phyloP scores from a whole-genome alignment of 768 basidiomycete species.

The Kwoniella europaea region DNA sequence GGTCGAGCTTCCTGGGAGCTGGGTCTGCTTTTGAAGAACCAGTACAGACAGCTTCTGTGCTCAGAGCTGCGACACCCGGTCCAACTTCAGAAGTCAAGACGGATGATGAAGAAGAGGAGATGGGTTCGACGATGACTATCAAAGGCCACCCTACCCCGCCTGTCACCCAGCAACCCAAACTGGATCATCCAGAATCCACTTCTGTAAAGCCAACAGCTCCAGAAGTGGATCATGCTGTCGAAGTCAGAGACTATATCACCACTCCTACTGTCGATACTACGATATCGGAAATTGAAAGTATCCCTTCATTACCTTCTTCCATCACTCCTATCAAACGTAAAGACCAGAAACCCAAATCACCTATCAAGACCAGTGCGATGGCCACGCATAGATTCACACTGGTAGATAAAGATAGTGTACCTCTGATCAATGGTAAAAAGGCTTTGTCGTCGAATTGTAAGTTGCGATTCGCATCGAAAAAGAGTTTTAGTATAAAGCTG shows the following conservation, averaged over 20 bases:
- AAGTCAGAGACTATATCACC: neutral
- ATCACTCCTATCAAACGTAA: constrained; percentile 24
- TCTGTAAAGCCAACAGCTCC: too few relatives aligned
- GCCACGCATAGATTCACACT: constrained; percentile 53
- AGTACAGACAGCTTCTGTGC: constrained; percentile 28
- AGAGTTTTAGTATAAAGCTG: too few relatives aligned
- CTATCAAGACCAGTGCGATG: constrained; percentile 5
- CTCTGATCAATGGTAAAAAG: constrained; percentile 45
- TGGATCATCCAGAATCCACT: neutral
- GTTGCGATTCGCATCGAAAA: constrained; percentile 8
- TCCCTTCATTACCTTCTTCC: constrained; percentile 16
- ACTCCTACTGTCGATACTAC: neutral
- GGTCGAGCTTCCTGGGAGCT: constrained; percentile 19
- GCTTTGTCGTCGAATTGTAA: constrained; percentile 43
- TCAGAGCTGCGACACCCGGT: constrained; percentile 29
- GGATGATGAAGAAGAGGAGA: neutral
- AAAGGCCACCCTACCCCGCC: constrained; percentile 17
- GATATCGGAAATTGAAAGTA: constrained; percentile 19
- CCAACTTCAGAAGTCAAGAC: neutral
- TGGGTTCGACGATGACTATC: constrained; percentile 27
- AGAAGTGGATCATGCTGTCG: neutral
- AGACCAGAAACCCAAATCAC: constrained; percentile 14
- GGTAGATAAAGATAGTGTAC: constrained; percentile 40
- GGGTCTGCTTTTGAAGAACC: constrained; percentile 10
- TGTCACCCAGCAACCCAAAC: neutral